phyloP scores from a whole-genome alignment of 768 basidiomycete genomes.

The Suillus variegatus region DNA sequence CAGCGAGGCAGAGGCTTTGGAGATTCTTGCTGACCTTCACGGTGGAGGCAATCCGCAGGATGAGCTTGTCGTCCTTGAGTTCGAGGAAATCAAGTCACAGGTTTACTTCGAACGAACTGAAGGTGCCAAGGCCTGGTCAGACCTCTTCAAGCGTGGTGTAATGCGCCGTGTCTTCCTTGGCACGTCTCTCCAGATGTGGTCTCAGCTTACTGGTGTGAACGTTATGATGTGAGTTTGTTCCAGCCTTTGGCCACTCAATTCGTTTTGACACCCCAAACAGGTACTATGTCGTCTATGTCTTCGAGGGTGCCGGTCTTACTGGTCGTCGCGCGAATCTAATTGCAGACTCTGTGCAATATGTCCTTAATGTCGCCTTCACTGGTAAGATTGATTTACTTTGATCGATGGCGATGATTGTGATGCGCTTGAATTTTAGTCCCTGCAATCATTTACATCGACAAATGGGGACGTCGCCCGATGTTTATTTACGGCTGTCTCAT shows the following conservation, averaged over 20 bases:
- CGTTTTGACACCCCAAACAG: slow-evolving; percentile 3
- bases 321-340: slow-evolving; percentile 75
- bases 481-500: slow-evolving; percentile 61
- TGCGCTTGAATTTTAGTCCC: slow-evolving; percentile 28
- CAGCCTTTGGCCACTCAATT: not conserved
- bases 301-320: slow-evolving; percentile 76
- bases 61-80: slow-evolving; percentile 69
- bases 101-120: slow-evolving; percentile 62
- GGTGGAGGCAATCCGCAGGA: slow-evolving; percentile 56
- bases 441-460: slow-evolving; percentile 66
- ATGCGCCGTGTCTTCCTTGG: slow-evolving; percentile 73
- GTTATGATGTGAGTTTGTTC: slow-evolving; percentile 64
- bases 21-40: slow-evolving; percentile 76
- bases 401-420: not conserved
- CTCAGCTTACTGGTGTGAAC: slow-evolving; percentile 76
- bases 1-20: slow-evolving; percentile 57
- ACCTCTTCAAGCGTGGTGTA: slow-evolving; percentile 66
- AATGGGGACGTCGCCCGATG: slow-evolving; percentile 80
- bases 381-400: slow-evolving; percentile 17
- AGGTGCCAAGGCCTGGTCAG: slow-evolving; percentile 70
- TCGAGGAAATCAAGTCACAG: slow-evolving; percentile 61
- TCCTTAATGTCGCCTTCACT: slow-evolving; percentile 42
- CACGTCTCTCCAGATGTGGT: slow-evolving; percentile 77
- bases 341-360: slow-evolving; percentile 66
- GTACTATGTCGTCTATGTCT: slow-evolving; percentile 59